A percentile compares a stretch with the other conserved stretches of the same genome.
These are phyloP conservation scores for Ustilago cynodontis DNA, from an alignment of 1,284 basidiomycete genomes.

Conservation along the genomic window DNA sequence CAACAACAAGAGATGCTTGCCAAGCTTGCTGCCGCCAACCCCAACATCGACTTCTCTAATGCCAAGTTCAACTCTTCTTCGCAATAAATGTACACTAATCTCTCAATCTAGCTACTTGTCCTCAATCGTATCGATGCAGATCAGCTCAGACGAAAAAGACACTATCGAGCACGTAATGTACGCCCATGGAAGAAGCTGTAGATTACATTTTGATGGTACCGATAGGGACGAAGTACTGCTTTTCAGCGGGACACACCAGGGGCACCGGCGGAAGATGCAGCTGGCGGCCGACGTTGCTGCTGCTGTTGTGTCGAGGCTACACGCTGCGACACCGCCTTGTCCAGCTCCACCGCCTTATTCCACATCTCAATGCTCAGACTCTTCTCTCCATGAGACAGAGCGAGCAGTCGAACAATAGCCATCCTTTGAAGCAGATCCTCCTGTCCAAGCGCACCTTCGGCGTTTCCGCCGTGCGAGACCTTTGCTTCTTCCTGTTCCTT, in stretches of 20 bases:
- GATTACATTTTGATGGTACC: background rate
- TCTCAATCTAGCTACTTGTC: background rate
- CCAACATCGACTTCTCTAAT: constrained; percentile 52
- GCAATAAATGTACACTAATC: constrained; percentile 12
- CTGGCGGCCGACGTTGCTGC: constrained; percentile 21
- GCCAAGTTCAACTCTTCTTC: constrained; percentile 50
- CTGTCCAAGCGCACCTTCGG: constrained; percentile 38
- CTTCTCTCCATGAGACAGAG: constrained; percentile 45
- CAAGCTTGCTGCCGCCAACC: constrained; percentile 46
- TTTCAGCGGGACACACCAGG: constrained; percentile 22
- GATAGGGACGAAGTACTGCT: background rate
- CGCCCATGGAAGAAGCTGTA: background rate
- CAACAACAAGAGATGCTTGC: constrained; percentile 61
- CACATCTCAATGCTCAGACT: constrained; percentile 49
- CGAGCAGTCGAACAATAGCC: constrained; percentile 53
- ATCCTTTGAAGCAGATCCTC: constrained; percentile 61
- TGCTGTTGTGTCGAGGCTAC: constrained; percentile 15
- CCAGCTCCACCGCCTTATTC: constrained; percentile 50
- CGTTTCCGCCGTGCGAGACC: constrained; percentile 24
- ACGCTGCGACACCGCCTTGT: constrained; percentile 25
- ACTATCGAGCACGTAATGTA: background rate
- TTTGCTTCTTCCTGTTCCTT: constrained; percentile 30
- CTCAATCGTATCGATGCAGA: background rate
- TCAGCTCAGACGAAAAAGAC: background rate
- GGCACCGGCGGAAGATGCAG: constrained; percentile 4